Percentiles rank a stretch among this genome's conserved stretches.
Conservation (phyloP, 345 rosid genomes). For the Gossypium herbaceum region DNA sequence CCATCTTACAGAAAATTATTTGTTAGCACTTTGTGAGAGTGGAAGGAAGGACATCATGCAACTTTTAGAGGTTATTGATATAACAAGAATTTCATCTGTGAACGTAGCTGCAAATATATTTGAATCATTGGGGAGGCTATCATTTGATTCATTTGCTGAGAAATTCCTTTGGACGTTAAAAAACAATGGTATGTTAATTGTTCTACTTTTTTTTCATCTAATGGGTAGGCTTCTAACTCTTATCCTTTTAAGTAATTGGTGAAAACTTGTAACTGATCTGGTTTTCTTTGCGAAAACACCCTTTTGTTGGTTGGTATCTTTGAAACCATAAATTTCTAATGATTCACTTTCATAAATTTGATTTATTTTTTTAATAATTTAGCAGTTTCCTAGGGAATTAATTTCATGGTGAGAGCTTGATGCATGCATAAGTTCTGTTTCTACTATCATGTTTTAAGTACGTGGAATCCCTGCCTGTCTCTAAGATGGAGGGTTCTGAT, state of each 20-base stretch:
- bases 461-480: not conserved
- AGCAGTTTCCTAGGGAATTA: not conserved
- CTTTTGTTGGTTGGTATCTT: not conserved
- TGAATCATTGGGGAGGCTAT: constrained; percentile 57
- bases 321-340: not conserved
- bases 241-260: not conserved
- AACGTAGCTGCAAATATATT: constrained; percentile 42
- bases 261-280: constrained; percentile 4
- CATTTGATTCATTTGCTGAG: constrained; percentile 44
- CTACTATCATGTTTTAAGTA: not conserved
- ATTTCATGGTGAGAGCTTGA: not conserved
- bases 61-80: constrained; percentile 53
- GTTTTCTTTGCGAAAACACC: not conserved
- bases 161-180: constrained; percentile 50
- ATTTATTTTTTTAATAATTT: not conserved
- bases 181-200: constrained; percentile 41
- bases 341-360: not conserved
- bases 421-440: not conserved
- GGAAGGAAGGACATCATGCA: constrained; percentile 50
- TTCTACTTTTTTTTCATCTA: not conserved
- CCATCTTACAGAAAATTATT: constrained; percentile 59
- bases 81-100: constrained; percentile 44
- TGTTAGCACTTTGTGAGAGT: constrained; percentile 65
- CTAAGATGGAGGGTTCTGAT: not conserved
- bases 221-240: not conserved